Conservation (phyloP, 495 filamentous ascomycete species). For the Jackrogersella multiformis region DNA sequence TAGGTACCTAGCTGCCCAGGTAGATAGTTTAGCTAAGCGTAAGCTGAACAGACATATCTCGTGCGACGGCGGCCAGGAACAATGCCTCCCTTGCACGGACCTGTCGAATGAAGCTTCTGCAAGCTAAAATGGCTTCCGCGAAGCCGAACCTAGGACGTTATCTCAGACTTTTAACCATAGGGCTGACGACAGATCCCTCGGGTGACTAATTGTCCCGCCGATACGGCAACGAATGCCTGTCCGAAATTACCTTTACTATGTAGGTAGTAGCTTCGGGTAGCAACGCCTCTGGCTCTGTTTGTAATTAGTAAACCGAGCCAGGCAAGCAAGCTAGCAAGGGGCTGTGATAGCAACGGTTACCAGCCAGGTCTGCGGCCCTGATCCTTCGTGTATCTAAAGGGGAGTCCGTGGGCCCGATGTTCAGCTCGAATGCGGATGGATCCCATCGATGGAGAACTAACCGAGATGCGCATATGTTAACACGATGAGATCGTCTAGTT, state of each 20-base stretch:
- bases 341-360: background rate
- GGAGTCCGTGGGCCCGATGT: background rate
- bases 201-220: background rate
- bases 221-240: background rate
- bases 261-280: background rate
- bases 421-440: background rate
- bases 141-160: background rate
- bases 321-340: background rate
- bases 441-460: background rate
- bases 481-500: background rate
- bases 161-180: slow-evolving; percentile 15
- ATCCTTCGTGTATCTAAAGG: background rate
- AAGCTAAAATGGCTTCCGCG: slow-evolving; percentile 17
- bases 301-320: background rate
- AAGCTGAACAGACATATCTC: slow-evolving; percentile 25
- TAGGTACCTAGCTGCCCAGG: no score
- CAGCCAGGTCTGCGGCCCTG: background rate
- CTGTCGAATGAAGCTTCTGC: background rate
- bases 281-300: background rate
- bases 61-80: slow-evolving; percentile 21
- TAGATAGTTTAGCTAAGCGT: slow-evolving; percentile 28
- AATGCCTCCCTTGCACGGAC: background rate
- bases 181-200: slow-evolving; percentile 23
- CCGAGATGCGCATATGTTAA: background rate
- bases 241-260: background rate